A percentile compares a stretch with the other conserved stretches of the same genome.
Conservation (phyloP, 2,329 filamentous ascomycete genomes). For the Cladobotryum mycophilum region DNA sequence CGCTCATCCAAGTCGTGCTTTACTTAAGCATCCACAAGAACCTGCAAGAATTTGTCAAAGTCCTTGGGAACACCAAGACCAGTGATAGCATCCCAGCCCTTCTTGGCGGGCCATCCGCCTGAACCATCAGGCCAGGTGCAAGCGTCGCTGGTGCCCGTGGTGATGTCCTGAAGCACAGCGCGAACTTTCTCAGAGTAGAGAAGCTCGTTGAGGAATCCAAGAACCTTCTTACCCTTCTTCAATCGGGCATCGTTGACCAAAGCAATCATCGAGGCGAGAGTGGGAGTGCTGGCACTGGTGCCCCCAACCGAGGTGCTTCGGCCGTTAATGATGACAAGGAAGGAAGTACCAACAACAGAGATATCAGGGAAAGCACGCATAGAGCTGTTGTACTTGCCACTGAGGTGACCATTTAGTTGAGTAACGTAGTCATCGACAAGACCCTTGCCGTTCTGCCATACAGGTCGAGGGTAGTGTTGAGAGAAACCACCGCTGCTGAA, state of each 20-base stretch:
- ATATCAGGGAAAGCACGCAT: slow-evolving; percentile 48
- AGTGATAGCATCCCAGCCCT: slow-evolving; percentile 44
- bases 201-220: slow-evolving; percentile 49
- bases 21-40: slow-evolving; percentile 21
- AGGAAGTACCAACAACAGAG: slow-evolving; percentile 52
- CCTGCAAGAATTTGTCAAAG: slow-evolving; percentile 32
- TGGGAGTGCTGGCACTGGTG: slow-evolving; percentile 48
- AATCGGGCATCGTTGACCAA: slow-evolving; percentile 50
- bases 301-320: slow-evolving; percentile 27
- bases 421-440: slow-evolving; percentile 35
- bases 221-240: slow-evolving; percentile 37
- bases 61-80: slow-evolving; percentile 43
- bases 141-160: slow-evolving; percentile 32
- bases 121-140: slow-evolving; percentile 31
- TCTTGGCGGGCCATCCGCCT: slow-evolving; percentile 38
- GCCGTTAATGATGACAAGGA: slow-evolving; percentile 32
- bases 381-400: slow-evolving; percentile 36
- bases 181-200: slow-evolving; percentile 37
- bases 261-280: slow-evolving; percentile 48
- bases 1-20: not conserved
- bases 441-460: slow-evolving; percentile 36
- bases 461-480: slow-evolving; percentile 39
- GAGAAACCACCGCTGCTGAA: slow-evolving; percentile 49
- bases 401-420: slow-evolving; percentile 35
- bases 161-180: slow-evolving; percentile 36